Evolutionary conservation across 352 stramenopile genomes (phyloP), one percentile per base, ranked within the genome.

Genomic region (Synura sp.): DNA sequence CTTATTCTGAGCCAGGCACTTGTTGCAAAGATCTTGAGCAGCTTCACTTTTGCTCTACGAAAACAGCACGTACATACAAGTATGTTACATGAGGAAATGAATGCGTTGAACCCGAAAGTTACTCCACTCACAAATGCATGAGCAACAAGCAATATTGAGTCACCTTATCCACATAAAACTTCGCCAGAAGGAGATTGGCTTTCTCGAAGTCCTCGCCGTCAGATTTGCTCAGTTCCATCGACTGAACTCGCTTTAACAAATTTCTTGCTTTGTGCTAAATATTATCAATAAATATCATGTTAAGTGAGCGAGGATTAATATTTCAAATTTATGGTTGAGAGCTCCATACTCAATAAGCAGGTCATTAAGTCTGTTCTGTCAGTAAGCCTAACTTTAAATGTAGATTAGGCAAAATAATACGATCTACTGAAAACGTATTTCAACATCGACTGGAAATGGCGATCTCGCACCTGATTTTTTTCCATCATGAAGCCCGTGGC

Each of bases 171-270:
- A 97, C 86, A 84, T 97, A 97, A 9, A 97, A 90, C 44, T 97
- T 91, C 17, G 93, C 92, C 0, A 98, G 86, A 49, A 97, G 75
- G 12, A 98, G 85, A 76, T 96, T 97, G 63, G 88, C 94, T 42
- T 87, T 88, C 79, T 97, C 93, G 82, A 97, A 97, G 60, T 97
- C 92, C 36, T 97, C 91, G 7, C 67, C 67, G 27, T 59, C 38
- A n/a, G 19, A 9, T 36, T 79, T 77, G 19, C 19, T 36, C 71
- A 59, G 12, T 25, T 76, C 67, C 89, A 97, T 95, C 79, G 96
- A 97, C 44, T 89, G 90, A 63, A 98, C 95, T 29, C 92, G 88
- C 83, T 97, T 98, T 75, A 98, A 89, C 57, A 95, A 89, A 80
- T 97, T 97, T 22, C 92, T 86, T 19, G 92, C 92, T 81, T 97